Evolutionary conservation across 1,139 yeast genomes (phyloP).

Genomic region (Hyphopichia wangnamkhiaoensis): DNA sequence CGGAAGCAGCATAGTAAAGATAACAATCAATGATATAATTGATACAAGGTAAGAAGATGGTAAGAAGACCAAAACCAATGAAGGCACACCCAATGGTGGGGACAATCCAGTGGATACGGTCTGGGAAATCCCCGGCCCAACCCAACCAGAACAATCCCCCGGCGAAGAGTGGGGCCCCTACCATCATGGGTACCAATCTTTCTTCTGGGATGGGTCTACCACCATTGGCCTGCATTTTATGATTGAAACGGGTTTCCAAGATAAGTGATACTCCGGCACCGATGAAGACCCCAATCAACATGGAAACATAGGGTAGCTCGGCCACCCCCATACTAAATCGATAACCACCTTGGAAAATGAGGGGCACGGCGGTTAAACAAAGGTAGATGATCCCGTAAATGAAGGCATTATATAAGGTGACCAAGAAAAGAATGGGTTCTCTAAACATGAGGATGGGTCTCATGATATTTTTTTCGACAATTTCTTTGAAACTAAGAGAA

Average conservation of each 20-base stretch:
- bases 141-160: constrained; percentile 75
- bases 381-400: constrained; percentile 79
- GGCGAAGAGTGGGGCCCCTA: constrained; percentile 64
- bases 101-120: constrained; percentile 69
- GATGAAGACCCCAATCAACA: constrained; percentile 56
- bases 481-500: constrained; percentile 56
- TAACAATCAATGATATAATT: constrained; percentile 77
- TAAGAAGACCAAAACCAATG: constrained; percentile 69
- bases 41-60: constrained; percentile 70
- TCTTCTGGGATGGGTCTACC: constrained; percentile 70
- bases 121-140: constrained; percentile 73
- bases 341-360: constrained; percentile 62
- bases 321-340: constrained; percentile 50
- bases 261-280: constrained; percentile 43
- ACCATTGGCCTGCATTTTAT: constrained; percentile 42
- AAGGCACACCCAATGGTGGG: constrained; percentile 69
- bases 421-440: constrained; percentile 72
- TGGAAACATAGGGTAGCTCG: constrained; percentile 58
- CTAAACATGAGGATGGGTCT: constrained; percentile 66
- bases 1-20: constrained; percentile 77
- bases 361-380: constrained; percentile 72
- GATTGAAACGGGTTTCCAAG: constrained; percentile 19
- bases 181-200: constrained; percentile 66
- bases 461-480: constrained; percentile 61
- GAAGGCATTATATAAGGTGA: constrained; percentile 78